Evolutionary conservation across 2,329 filamentous ascomycete species (phyloP), one percentile per base, ranked within the genome.

Genomic region (Tolypocladium inflatum): DNA sequence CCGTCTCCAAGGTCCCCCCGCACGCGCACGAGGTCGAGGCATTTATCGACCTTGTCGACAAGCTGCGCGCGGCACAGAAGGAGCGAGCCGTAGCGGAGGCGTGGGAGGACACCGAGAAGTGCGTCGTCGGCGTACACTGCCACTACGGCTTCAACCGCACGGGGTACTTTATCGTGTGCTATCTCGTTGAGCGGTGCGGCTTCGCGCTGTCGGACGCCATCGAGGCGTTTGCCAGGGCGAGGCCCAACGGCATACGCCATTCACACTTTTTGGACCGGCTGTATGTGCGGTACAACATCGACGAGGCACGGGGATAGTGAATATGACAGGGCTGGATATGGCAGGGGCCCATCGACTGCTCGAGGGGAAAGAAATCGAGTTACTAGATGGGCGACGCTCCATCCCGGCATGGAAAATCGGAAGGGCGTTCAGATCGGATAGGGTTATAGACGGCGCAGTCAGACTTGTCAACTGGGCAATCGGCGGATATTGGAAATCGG

Each of bases 101-200:
- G 2, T 76, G 71, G 63, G 69, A 73, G 7, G 66, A 75, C 1
- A 73, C 76, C 0, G 65, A 65, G 9, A 60, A 67, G 48, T 68
- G 66, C n/a, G 75, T 87, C 54, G 82, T 96, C 55, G 92, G 88
- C 2, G 90, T 96, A 0, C 93, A 97, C 70, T 97, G 93, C 67
- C 93, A 97, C 68, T 97, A 97, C 65, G 93, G 93, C 0, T 97
- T 95, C 75, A 97, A 97, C 70, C 83, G 92, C 26, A 97, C 93
- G 0, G 93, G 93, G 0, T 96, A 93, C 70, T 89, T 97, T 68
- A 84, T 97, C 55, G 88, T 90, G 38, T 91, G 87, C 67, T 97
- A 97, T 68, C 77, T 97, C n/a, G 87, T 97, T 17, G 91, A 97
- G 74, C 79, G 85, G 53, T 82, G 88, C 63, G 86, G 83, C 0